These are phyloP conservation scores for Pilatotrama ljubarskyi DNA, from an alignment of 768 basidiomycete genomes.

Conservation along the genomic window DNA sequence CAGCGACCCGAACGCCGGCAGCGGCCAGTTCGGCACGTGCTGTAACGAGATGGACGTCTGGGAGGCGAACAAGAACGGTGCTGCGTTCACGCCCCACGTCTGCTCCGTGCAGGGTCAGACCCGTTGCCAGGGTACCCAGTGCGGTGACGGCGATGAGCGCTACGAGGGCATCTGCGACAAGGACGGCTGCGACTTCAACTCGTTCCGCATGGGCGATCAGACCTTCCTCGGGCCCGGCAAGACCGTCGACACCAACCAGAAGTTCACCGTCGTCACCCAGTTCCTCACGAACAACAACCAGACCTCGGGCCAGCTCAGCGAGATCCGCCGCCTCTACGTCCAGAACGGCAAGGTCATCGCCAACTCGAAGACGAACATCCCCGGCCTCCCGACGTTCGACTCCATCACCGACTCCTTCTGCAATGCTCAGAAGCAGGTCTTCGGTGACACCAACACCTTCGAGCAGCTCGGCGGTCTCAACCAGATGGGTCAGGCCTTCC, in stretches of 20 bases:
- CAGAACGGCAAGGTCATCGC: constrained; percentile 54
- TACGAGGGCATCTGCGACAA: constrained; percentile 52
- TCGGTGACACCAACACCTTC: constrained; percentile 48
- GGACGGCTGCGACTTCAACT: constrained; percentile 65
- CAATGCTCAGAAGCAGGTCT: constrained; percentile 44
- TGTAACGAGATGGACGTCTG: constrained; percentile 39
- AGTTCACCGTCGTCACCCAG: constrained; percentile 61
- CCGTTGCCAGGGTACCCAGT: constrained; percentile 45
- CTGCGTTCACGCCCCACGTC: constrained; percentile 32
- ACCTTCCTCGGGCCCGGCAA: constrained; percentile 48
- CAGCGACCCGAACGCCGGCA: constrained; percentile 30
- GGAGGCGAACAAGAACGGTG: constrained; percentile 36
- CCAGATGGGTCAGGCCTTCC: constrained; percentile 37
- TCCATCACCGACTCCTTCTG: constrained; percentile 54
- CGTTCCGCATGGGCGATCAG: constrained; percentile 53
- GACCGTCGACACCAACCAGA: constrained; percentile 51
- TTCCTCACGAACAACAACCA: constrained; percentile 51
- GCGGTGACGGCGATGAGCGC: constrained; percentile 35
- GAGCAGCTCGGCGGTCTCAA: constrained; percentile 42
- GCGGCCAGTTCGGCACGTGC: constrained; percentile 33
- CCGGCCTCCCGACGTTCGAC: constrained; percentile 44
- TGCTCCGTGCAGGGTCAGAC: constrained; percentile 44
- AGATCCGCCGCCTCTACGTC: constrained; percentile 58
- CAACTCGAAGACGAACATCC: constrained; percentile 50
- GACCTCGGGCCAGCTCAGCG: constrained; percentile 46